phyloP scores from a whole-genome alignment of 73 alveolate genomes.

The Uronychia setigera region DNA sequence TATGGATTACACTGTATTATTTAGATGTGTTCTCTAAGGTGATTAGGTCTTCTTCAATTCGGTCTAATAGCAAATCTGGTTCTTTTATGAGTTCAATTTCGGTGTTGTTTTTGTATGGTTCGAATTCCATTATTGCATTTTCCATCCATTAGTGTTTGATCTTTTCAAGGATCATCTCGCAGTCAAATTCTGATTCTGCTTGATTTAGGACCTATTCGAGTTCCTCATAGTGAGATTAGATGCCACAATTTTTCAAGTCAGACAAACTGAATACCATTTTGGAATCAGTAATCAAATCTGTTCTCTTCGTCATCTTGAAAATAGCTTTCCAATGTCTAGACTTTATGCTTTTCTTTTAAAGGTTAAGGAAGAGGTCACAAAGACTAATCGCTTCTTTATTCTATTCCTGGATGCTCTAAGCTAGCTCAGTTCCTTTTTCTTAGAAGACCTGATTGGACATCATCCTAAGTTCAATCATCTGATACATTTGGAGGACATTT shows the following conservation, averaged over 20 bases:
- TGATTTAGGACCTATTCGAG: slow-evolving; percentile 55
- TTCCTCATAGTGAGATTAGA: slow-evolving; percentile 43
- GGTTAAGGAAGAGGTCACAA: slow-evolving; percentile 39
- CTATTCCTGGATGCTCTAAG: slow-evolving; percentile 31
- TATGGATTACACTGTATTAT: slow-evolving; percentile 44
- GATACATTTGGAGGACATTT: slow-evolving; percentile 30
- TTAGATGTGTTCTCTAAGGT: slow-evolving; percentile 44
- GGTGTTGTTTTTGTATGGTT: slow-evolving; percentile 58
- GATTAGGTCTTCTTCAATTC: slow-evolving; percentile 59
- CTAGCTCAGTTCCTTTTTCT: slow-evolving; percentile 38
- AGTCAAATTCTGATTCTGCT: slow-evolving; percentile 63
- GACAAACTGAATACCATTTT: slow-evolving; percentile 30
- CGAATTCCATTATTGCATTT: slow-evolving; percentile 37
- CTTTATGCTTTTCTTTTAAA: slow-evolving; percentile 55
- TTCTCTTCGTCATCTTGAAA: slow-evolving; percentile 56
- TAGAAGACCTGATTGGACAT: slow-evolving; percentile 37
- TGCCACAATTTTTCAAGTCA: slow-evolving; percentile 54
- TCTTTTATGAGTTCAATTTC: slow-evolving; percentile 35
- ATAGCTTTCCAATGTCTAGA: slow-evolving; percentile 67
- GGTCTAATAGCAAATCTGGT: slow-evolving; percentile 31
- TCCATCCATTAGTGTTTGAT: slow-evolving; percentile 70
- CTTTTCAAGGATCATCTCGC: slow-evolving; percentile 34
- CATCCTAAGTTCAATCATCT: slow-evolving; percentile 32
- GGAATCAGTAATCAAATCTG: slow-evolving; percentile 49
- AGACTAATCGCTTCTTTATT: slow-evolving; percentile 54